Evolutionary conservation across 495 filamentous ascomycete species (phyloP).

Genomic region (Aspergillus sclerotiicarbonarius): DNA sequence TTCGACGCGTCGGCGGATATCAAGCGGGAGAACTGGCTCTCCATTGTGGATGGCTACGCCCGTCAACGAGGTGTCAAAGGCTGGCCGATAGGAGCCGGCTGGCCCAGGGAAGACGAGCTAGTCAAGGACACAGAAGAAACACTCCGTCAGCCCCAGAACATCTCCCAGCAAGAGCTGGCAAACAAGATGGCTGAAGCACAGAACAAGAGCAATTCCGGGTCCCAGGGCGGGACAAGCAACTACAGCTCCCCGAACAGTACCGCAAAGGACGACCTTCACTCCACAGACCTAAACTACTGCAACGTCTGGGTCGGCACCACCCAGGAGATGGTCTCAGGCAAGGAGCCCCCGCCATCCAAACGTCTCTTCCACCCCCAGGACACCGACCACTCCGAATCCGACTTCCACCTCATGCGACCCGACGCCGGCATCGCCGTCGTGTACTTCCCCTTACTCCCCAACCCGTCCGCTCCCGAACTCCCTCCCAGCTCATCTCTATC

Average conservation of each 20-base stretch:
- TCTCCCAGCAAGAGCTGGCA: constrained; percentile 56
- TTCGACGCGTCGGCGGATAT: constrained; percentile 86
- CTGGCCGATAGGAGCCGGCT: constrained; percentile 89
- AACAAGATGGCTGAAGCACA: constrained; percentile 63
- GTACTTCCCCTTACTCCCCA: constrained; percentile 87
- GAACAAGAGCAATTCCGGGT: constrained; percentile 36
- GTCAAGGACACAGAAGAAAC: constrained; percentile 55
- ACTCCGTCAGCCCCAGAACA: constrained; percentile 66
- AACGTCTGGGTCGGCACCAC: constrained; percentile 92
- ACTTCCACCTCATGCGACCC: constrained; percentile 72
- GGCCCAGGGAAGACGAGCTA: constrained; percentile 64
- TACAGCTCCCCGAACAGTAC: constrained; percentile 11
- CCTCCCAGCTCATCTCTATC: constrained; percentile 23
- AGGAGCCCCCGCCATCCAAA: constrained; percentile 67
- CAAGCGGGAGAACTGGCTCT: constrained; percentile 89
- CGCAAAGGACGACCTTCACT: constrained; percentile 14
- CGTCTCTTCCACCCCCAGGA: constrained; percentile 41
- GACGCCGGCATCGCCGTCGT: constrained; percentile 84
- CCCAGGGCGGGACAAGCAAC: constrained; percentile 2
- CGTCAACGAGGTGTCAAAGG: constrained; percentile 83
- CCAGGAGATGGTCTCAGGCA: constrained; percentile 59
- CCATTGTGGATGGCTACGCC: constrained; percentile 87
- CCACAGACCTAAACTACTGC: constrained; percentile 77
- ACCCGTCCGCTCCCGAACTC: constrained; percentile 50
- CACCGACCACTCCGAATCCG: constrained; percentile 45